Conservation (phyloP, 2,329 filamentous ascomycete species). For the Dactylellina haptotyla region DNA sequence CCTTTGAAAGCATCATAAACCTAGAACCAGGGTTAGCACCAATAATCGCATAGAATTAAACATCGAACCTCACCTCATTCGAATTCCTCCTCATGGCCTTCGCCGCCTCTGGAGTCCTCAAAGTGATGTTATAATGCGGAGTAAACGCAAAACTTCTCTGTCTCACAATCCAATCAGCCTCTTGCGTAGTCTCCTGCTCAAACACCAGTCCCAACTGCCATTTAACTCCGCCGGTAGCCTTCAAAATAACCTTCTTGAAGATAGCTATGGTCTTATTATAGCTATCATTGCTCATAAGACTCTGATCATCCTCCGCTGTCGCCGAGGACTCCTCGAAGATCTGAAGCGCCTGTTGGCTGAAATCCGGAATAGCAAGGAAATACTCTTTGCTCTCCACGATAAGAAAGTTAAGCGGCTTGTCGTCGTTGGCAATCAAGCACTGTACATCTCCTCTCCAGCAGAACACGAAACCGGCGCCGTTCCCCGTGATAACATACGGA, state of each 20-base stretch:
- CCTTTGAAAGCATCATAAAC: slow-evolving; percentile 91
- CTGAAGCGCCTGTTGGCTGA: slow-evolving; percentile 84
- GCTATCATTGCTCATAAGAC: slow-evolving; percentile 71
- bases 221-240: slow-evolving; percentile 93
- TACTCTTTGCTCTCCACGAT: slow-evolving; percentile 95
- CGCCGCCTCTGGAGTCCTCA: slow-evolving; percentile 75
- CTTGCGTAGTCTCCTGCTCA: slow-evolving; percentile 79
- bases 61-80: slow-evolving; percentile 22
- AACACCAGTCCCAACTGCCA: slow-evolving; percentile 93
- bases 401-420: slow-evolving; percentile 93
- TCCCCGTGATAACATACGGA: slow-evolving; percentile 90
- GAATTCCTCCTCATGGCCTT: slow-evolving; percentile 31
- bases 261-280: slow-evolving; percentile 75
- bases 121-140: slow-evolving; percentile 88
- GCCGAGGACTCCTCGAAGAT: slow-evolving; percentile 63
- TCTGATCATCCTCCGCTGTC: slow-evolving; percentile 68
- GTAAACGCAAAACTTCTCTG: slow-evolving; percentile 85
- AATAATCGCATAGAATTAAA: background rate
- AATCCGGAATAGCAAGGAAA: slow-evolving; percentile 92
- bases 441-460: slow-evolving; percentile 96
- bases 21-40: slow-evolving; percentile 56
- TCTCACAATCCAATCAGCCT: slow-evolving; percentile 59
- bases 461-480: slow-evolving; percentile 95
- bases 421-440: slow-evolving; percentile 83
- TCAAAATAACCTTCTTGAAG: slow-evolving; percentile 99